Evolutionary conservation across 139 green algal genomes (phyloP), one percentile per base, ranked within the genome.

Genomic region (Pleodorina starrii): DNA sequence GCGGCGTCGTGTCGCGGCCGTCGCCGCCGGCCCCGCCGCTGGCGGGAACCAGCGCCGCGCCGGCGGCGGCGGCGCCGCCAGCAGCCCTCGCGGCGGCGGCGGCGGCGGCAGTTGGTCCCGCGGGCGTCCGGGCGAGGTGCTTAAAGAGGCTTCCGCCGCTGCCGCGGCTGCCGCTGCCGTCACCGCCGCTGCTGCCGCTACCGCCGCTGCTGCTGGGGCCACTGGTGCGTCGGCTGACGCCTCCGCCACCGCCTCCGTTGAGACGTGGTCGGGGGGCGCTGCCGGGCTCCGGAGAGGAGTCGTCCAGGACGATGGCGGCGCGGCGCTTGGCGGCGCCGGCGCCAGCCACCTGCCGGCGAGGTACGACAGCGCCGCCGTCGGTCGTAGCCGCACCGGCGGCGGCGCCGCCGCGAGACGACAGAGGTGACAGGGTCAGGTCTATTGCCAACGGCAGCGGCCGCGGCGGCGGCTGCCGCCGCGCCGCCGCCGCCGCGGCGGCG

Each of bases 81-180:
- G 17, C 50, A 6, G 51, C 74, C 35, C n/a, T n/a, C n/a, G 76
- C 75, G 46, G 44, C 48, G 1, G 48, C 48, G 23, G 5, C 12
- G 16, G 32, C 35, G 27, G 17, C 60, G 50, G 17, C 50, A 7
- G 51, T 44, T 29, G 42, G 54, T 29, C 23, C 16, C 42, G 25
- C 42, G 1, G 40, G 60, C 25, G 59, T 73, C 43, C 16, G 1
- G 5, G 79, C 57, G 29, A 86, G 59, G 38, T 46, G 43, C 43
- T 77, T 87, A 42, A 87, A 87, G 7, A 87, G 60, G 43, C 81
- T 87, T 0, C 81, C 60, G 4, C 81, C 46, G 81, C 60, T 17
- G 80, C 57, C 7, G 21, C 38, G 6, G 54, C 54, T 50, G 36
- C 42, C 21, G 21, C 35, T 1, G 77, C 51, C 1, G 35, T 48